Evolutionary conservation across 768 basidiomycete genomes (phyloP).

Genomic region (Mycena olivaceomarginata): DNA sequence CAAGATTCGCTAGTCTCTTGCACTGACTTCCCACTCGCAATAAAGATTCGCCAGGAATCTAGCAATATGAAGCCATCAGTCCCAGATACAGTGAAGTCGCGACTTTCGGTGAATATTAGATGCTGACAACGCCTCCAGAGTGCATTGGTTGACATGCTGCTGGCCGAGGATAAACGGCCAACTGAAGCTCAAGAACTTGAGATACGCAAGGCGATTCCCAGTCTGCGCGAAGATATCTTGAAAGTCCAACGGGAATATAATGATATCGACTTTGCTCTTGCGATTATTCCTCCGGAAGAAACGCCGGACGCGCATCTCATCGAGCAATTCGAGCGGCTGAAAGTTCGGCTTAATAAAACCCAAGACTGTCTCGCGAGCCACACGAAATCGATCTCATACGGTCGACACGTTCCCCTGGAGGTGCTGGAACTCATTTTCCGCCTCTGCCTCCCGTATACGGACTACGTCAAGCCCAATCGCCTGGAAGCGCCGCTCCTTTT

Average conservation of each 20-base stretch:
- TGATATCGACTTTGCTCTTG: conserved; percentile 39
- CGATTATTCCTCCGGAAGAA: conserved; percentile 26
- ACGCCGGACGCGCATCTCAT: conserved; percentile 31
- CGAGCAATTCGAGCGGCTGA: conserved; percentile 17
- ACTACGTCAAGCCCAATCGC: conserved; percentile 41
- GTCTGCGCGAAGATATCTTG: conserved; percentile 20
- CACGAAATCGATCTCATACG: conserved; percentile 4
- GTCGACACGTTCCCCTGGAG: conserved; percentile 47
- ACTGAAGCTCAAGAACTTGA: conserved; percentile 19
- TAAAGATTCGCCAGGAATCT: no score
- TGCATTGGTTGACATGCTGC: conserved; percentile 25
- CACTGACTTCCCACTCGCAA: no score
- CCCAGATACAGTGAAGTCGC: conserved; percentile 17
- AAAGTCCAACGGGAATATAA: conserved; percentile 28
- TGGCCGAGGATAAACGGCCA: conserved; percentile 32
- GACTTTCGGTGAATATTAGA: no score
- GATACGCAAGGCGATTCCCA: conserved; percentile 35
- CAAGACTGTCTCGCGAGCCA: conserved; percentile 31
- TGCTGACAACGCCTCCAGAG: not conserved
- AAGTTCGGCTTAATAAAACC: conserved; percentile 22
- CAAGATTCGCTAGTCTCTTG: no score
- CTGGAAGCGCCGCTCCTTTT: conserved; percentile 47
- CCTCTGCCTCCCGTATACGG: conserved; percentile 43
- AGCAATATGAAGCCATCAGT: not conserved
- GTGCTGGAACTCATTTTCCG: conserved; percentile 48